phyloP scores from a whole-genome alignment of 2,329 filamentous ascomycete genomes.

The Cladorrhinum sp. region DNA sequence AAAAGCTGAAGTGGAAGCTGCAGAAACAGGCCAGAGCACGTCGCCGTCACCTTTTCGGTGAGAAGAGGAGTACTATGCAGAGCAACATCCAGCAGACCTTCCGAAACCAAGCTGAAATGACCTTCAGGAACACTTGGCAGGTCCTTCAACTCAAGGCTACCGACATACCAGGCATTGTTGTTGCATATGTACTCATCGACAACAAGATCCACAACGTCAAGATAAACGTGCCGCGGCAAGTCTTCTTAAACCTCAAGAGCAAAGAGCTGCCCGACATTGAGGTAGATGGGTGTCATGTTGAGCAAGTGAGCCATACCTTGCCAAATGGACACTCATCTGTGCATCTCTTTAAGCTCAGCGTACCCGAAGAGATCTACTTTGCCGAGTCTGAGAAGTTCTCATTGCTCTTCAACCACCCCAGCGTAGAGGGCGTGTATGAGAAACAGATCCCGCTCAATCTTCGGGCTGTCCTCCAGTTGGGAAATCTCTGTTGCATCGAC shows the following conservation, averaged over 20 bases:
- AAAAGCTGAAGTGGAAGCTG: slow-evolving; percentile 98
- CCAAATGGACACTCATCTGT: slow-evolving; percentile 93
- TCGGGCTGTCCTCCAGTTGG: slow-evolving; percentile 82
- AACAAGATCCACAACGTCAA: slow-evolving; percentile 86
- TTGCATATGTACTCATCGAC: slow-evolving; percentile 88
- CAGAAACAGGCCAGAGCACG: slow-evolving; percentile 86
- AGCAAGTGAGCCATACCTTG: slow-evolving; percentile 89
- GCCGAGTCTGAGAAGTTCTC: slow-evolving; percentile 80
- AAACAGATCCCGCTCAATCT: slow-evolving; percentile 84
- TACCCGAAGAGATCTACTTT: slow-evolving; percentile 84
- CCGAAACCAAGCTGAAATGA: slow-evolving; percentile 84
- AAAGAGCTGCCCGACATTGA: slow-evolving; percentile 86
- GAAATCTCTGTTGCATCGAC: slow-evolving; percentile 90
- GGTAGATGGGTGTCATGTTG: slow-evolving; percentile 78
- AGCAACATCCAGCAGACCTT: slow-evolving; percentile 68
- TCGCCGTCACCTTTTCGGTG: slow-evolving; percentile 88
- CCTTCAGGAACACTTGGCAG: slow-evolving; percentile 94
- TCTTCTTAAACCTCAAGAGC: slow-evolving; percentile 89
- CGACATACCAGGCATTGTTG: slow-evolving; percentile 80
- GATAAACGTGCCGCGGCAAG: slow-evolving; percentile 80
- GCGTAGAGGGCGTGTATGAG: slow-evolving; percentile 96
- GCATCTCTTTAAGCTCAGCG: slow-evolving; percentile 89
- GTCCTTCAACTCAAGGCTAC: slow-evolving; percentile 82
- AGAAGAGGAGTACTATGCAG: slow-evolving; percentile 67
- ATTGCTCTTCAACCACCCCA: slow-evolving; percentile 82